Evolutionary conservation across 2,329 filamentous ascomycete genomes (phyloP).

Genomic region (Oidium heveae): DNA sequence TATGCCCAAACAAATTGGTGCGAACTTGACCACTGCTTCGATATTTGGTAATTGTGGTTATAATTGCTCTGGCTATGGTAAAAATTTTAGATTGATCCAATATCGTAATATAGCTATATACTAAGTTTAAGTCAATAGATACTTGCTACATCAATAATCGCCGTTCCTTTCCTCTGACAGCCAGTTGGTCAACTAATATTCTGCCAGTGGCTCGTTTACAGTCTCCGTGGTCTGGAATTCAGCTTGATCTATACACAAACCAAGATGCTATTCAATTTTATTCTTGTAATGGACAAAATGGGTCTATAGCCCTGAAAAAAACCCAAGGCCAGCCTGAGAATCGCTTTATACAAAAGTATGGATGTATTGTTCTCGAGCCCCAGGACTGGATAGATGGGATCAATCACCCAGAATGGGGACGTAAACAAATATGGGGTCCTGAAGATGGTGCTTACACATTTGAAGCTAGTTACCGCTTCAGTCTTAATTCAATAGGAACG

Average conservation of each 20-base stretch:
- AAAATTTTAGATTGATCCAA: constrained; percentile 77
- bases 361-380: constrained; percentile 75
- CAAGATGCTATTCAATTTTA: too few relatives aligned
- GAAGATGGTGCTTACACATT: constrained; percentile 35
- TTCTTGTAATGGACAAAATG: constrained; percentile 50
- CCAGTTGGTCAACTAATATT: too few relatives aligned
- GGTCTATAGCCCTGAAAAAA: constrained; percentile 38
- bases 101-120: too few relatives aligned
- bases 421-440: constrained; percentile 37
- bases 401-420: constrained; percentile 73
- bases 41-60: constrained; percentile 52
- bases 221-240: too few relatives aligned
- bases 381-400: constrained; percentile 88
- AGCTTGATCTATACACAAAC: too few relatives aligned
- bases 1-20: constrained; percentile 51
- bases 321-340: constrained; percentile 38
- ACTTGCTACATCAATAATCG: too few relatives aligned
- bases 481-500: too few relatives aligned
- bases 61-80: constrained; percentile 67
- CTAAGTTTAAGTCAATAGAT: too few relatives aligned
- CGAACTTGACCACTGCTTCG: constrained; percentile 35
- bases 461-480: constrained; percentile 33
- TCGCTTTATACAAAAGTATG: constrained; percentile 45
- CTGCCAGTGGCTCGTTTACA: too few relatives aligned
- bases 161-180: too few relatives aligned